Evolutionary conservation across 805 yeast genomes (phyloP).

Genomic region (Teunomyces atbi): DNA sequence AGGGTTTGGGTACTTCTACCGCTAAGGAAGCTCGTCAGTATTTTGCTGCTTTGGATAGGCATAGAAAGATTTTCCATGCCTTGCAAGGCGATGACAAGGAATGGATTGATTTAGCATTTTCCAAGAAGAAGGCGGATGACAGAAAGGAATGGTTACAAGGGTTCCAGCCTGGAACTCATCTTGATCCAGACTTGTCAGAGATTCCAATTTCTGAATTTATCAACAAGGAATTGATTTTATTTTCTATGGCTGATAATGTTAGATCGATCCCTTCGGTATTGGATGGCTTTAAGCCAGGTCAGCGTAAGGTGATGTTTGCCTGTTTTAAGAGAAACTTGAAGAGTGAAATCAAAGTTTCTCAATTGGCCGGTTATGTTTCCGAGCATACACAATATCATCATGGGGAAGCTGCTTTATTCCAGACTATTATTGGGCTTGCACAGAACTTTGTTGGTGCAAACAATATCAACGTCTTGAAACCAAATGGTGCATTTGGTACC

Average conservation of each 20-base stretch:
- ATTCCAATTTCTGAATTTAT: slow-evolving; percentile 94
- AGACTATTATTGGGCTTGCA: slow-evolving; percentile 90
- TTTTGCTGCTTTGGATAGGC: slow-evolving; percentile 79
- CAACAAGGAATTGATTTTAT: slow-evolving; percentile 89
- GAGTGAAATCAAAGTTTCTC: slow-evolving; percentile 84
- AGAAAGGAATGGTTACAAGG: slow-evolving; percentile 95
- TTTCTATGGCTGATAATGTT: slow-evolving; percentile 94
- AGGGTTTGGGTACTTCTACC: slow-evolving; percentile 96
- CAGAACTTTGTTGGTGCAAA: slow-evolving; percentile 94
- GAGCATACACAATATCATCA: slow-evolving; percentile 93
- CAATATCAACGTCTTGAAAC: slow-evolving; percentile 78
- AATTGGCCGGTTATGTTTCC: slow-evolving; percentile 83
- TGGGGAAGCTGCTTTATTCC: slow-evolving; percentile 85
- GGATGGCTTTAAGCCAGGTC: slow-evolving; percentile 97
- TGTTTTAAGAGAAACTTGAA: slow-evolving; percentile 78
- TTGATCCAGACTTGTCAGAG: slow-evolving; percentile 70
- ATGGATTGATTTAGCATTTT: slow-evolving; percentile 86
- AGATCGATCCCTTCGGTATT: slow-evolving; percentile 92
- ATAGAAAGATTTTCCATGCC: slow-evolving; percentile 80
- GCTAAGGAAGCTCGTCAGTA: slow-evolving; percentile 83
- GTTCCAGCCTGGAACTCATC: slow-evolving; percentile 87
- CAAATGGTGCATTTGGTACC: slow-evolving; percentile 95
- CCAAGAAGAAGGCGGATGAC: slow-evolving; percentile 93
- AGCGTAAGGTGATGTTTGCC: slow-evolving; percentile 87
- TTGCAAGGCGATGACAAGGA: slow-evolving; percentile 75